Evolutionary conservation across 176 grass and related monocot genomes (phyloP).

Genomic region (Aegilops tauschii): DNA sequence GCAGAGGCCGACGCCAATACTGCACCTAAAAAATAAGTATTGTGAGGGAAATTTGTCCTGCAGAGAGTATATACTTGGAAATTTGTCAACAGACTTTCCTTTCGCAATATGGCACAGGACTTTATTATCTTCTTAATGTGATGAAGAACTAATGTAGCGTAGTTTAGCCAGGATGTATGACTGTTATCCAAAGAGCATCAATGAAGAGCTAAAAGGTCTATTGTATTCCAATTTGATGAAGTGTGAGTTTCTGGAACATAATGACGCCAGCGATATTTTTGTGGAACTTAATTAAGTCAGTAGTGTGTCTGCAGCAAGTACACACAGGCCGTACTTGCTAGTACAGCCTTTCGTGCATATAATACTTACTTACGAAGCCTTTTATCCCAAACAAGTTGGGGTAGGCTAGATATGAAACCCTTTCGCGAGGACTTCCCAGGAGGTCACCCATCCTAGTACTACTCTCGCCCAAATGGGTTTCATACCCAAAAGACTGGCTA

Average conservation of each 20-base stretch:
- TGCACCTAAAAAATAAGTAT: slow-evolving; percentile 21
- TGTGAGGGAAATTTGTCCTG: slow-evolving; percentile 14
- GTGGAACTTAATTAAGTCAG: not conserved
- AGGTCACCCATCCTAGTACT: too few relatives aligned
- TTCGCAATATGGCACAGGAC: not conserved
- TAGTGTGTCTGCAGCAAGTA: not conserved
- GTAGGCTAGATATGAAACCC: too few relatives aligned
- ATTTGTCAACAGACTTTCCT: not conserved
- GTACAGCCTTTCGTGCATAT: not conserved
- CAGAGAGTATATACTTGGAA: slow-evolving; percentile 9
- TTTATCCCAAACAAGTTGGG: too few relatives aligned
- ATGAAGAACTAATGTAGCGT: slow-evolving; percentile 2
- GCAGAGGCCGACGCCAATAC: not conserved
- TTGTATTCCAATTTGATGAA: slow-evolving; percentile 19
- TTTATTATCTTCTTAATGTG: slow-evolving; percentile 16
- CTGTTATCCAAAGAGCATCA: slow-evolving; percentile 17
- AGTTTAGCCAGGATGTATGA: slow-evolving; percentile 6
- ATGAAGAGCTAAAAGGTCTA: slow-evolving; percentile 13
- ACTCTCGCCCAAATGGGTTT: too few relatives aligned
- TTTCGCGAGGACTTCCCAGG: too few relatives aligned
- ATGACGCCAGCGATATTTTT: not conserved
- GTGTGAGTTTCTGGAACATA: not conserved
- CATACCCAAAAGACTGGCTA: too few relatives aligned
- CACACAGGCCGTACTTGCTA: not conserved
- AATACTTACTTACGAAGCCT: not conserved